Base-by-base conservation (phyloP, 140 eudicot species). In the Senecio squalidus region DNA sequence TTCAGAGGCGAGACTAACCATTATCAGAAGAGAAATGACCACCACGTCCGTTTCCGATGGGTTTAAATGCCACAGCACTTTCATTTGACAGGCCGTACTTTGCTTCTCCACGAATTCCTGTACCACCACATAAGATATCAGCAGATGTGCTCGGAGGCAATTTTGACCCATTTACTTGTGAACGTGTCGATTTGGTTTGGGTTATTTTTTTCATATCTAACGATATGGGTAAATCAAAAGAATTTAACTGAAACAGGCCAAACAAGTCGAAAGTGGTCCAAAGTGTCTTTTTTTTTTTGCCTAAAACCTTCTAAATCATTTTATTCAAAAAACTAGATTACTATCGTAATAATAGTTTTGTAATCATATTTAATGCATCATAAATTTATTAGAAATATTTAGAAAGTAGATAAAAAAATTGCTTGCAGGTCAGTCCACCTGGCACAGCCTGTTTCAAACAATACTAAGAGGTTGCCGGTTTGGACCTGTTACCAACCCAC, bases 21-120 rank as follows among this genome's bases (percentile, higher is more conserved):
- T 84, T 84, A 54, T 84, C 96, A 62, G 65, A 61, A 31, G 84
- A 63, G 56, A 65, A 55, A 64, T 75, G 79, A 58, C 69, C 72
- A 24, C 79, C 72, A 28, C 88, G 91, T 28, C 81, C 78, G 22
- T 78, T 70, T 48, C 75, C 77, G 65, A 54, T 0, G 29, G 62
- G 72, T 72, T 64, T 74, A 73, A 49, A 31, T 27, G 82, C 95
- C 28, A 67, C 78, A 69, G 78, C 56, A 5, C 80, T 77, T 22
- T 52, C 78, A 68, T 62, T 50, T 20, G 53, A 6, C 46, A 54
- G 14, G 0, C 84, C 91, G 60, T 61, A 61, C 76, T 78, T 84
- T 9, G 38, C 44, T 59, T 84, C 94, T 61, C 64, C 87, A 49
- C 48, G 80, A 66, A 67, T 73, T 56, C 77, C 90, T 80, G 61